Evolutionary conservation across 352 stramenopile species (phyloP).

Genomic region (Globisporangium perplexum): DNA sequence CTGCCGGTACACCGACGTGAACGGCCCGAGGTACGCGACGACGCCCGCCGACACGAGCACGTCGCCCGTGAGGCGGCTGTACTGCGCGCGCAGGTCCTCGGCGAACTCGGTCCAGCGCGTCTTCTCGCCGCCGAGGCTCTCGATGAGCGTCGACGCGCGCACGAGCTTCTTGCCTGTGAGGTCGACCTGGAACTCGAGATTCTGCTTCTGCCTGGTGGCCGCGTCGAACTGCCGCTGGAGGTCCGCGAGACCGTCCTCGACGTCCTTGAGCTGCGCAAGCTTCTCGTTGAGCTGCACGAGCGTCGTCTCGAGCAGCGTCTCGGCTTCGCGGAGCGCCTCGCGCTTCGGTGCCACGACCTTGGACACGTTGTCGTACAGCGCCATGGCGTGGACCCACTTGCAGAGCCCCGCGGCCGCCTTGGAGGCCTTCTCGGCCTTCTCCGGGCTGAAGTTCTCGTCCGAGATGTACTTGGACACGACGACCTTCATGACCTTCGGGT

Average conservation of each 20-base stretch:
- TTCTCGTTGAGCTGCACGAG: constrained; percentile 91
- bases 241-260: constrained; percentile 87
- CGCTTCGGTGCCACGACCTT: constrained; percentile 93
- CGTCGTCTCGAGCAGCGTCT: constrained; percentile 82
- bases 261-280: constrained; percentile 85
- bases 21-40: constrained; percentile 92
- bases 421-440: constrained; percentile 91
- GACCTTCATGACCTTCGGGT: constrained; percentile 87
- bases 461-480: constrained; percentile 88
- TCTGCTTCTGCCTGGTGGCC: constrained; percentile 88
- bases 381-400: constrained; percentile 93
- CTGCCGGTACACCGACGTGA: constrained; percentile 86
- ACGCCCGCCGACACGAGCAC: constrained; percentile 90
- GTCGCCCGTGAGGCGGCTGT: constrained; percentile 89
- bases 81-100: constrained; percentile 70
- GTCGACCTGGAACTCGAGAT: constrained; percentile 90
- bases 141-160: constrained; percentile 90
- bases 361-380: constrained; percentile 90
- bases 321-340: constrained; percentile 78
- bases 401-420: constrained; percentile 90
- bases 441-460: constrained; percentile 89
- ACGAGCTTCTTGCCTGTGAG: constrained; percentile 92
- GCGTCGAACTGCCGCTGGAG: constrained; percentile 86
- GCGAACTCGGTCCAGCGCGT: constrained; percentile 89
- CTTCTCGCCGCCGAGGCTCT: constrained; percentile 91